These are phyloP conservation scores for Cladophialophora chaetospira DNA, from an alignment of 2,329 filamentous ascomycete species.

Conservation along the genomic window DNA sequence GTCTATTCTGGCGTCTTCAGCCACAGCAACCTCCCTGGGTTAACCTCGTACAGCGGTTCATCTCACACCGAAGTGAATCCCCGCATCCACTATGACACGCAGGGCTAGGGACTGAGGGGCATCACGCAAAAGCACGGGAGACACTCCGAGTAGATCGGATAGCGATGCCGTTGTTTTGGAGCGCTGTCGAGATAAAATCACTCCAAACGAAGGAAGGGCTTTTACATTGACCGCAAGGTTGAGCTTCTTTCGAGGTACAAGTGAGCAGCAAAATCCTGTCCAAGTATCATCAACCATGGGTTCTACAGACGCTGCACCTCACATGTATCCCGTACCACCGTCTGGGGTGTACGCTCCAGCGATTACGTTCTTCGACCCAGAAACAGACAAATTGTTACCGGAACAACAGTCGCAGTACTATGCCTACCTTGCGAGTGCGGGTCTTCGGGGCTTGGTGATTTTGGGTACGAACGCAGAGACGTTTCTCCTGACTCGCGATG, in stretches of 20 bases:
- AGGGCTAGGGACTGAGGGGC: no score
- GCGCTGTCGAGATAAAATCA: neutral
- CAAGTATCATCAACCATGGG: constrained; percentile 20
- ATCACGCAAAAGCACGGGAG: no score
- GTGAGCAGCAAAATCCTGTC: no score
- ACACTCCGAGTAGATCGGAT: no score
- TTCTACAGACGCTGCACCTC: constrained; percentile 20
- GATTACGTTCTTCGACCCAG: constrained; percentile 57
- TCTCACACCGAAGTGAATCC: neutral
- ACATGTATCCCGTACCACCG: constrained; percentile 28
- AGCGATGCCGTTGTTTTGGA: constrained; percentile 8
- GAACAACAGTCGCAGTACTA: constrained; percentile 55
- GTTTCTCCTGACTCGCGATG: constrained; percentile 61
- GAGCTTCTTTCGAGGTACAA: no score
- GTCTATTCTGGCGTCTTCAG: neutral
- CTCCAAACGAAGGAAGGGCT: neutral
- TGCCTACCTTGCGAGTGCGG: constrained; percentile 53
- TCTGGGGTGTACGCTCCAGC: constrained; percentile 56
- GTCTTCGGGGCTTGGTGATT: constrained; percentile 56
- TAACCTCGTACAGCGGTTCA: neutral
- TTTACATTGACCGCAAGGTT: neutral
- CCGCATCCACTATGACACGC: no score
- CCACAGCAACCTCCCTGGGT: neutral
- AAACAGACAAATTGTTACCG: constrained; percentile 53
- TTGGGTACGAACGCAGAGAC: constrained; percentile 60